phyloP scores from a whole-genome alignment of 2,329 filamentous ascomycete genomes.

The Colletotrichum filicis region DNA sequence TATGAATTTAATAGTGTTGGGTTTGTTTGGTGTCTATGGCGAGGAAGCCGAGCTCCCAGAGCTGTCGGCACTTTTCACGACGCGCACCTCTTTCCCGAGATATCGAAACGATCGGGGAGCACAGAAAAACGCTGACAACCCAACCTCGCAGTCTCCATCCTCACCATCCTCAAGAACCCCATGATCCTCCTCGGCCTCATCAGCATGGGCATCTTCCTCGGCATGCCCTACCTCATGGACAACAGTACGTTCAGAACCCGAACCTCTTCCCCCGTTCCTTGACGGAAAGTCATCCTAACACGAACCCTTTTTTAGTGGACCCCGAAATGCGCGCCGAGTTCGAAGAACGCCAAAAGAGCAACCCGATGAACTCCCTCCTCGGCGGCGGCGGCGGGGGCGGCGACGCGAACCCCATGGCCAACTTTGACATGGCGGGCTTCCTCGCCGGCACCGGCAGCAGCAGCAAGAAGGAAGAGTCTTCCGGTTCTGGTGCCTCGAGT shows the following conservation, averaged over 20 bases:
- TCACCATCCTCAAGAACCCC: slow-evolving; percentile 89
- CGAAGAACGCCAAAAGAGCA: slow-evolving; percentile 86
- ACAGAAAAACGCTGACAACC: not conserved
- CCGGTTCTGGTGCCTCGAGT: slow-evolving; percentile 39
- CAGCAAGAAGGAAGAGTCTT: slow-evolving; percentile 54
- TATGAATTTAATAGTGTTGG: no score
- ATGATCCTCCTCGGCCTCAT: slow-evolving; percentile 95
- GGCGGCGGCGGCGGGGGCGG: slow-evolving; percentile 44
- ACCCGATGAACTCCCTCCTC: slow-evolving; percentile 71
- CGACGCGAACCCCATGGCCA: slow-evolving; percentile 56
- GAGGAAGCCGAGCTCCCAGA: not conserved
- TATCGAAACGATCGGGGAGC: no score
- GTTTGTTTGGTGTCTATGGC: not conserved
- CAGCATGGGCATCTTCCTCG: slow-evolving; percentile 84
- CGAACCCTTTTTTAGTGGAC: slow-evolving; percentile 75
- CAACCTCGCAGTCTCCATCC: slow-evolving; percentile 71
- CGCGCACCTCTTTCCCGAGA: not conserved
- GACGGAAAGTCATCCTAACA: not conserved
- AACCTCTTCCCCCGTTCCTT: not conserved
- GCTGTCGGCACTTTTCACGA: not conserved
- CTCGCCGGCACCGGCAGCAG: slow-evolving; percentile 60
- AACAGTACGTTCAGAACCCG: slow-evolving; percentile 76
- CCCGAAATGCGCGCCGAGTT: slow-evolving; percentile 95
- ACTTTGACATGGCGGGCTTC: slow-evolving; percentile 73
- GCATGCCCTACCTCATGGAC: slow-evolving; percentile 94